A percentile compares a stretch with the other conserved stretches of the same genome.
These are phyloP conservation scores for Vigna reflexopilosa DNA, from an alignment of 306 rosid genomes.

Conservation along the genomic window DNA sequence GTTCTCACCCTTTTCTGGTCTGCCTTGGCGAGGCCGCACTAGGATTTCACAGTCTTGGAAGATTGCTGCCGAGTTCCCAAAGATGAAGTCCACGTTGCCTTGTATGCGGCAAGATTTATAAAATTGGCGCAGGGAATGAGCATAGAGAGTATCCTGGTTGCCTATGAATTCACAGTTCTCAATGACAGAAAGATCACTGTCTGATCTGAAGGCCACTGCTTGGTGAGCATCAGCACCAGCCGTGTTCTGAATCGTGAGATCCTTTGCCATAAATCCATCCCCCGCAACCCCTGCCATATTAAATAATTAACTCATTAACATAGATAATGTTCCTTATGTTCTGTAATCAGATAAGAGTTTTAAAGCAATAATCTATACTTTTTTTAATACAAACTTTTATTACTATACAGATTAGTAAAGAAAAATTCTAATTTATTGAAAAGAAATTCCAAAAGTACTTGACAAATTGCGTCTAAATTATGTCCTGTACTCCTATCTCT, in stretches of 20 bases:
- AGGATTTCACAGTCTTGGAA: constrained; percentile 79
- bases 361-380: too few species aligned
- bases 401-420: too few species aligned
- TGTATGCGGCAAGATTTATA: constrained; percentile 78
- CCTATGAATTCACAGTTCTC: constrained; percentile 85
- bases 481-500: too few species aligned
- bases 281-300: constrained; percentile 69
- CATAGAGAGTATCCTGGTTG: constrained; percentile 92
- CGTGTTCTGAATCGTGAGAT: constrained; percentile 77
- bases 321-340: too few species aligned
- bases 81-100: constrained; percentile 95
- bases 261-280: constrained; percentile 93
- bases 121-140: constrained; percentile 78
- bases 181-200: constrained; percentile 75
- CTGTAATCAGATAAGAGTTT: too few species aligned
- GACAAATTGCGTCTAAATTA: too few species aligned
- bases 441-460: too few species aligned
- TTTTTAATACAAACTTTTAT: too few species aligned
- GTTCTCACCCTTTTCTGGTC: constrained; percentile 74
- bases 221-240: constrained; percentile 88
- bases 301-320: constrained; percentile 8
- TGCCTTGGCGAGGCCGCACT: constrained; percentile 66
- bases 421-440: too few species aligned
- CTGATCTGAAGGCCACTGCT: constrained; percentile 94
- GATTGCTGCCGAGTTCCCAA: constrained; percentile 86